Base-by-base conservation (phyloP, 371 early-diverging fungal genomes). In the Mortierella sp. region DNA sequence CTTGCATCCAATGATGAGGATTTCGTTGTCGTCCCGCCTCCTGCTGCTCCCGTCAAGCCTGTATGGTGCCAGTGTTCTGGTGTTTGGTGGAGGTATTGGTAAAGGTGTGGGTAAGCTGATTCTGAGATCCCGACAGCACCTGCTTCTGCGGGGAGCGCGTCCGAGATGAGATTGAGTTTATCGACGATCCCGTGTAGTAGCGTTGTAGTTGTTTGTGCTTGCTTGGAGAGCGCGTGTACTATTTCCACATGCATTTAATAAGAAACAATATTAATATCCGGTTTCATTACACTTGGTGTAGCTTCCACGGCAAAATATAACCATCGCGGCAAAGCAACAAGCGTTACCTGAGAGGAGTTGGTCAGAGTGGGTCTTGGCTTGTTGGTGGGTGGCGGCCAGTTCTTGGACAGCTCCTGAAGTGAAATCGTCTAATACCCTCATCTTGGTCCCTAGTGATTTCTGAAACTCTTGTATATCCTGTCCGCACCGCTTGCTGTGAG, bases 221-320 rank as follows among this genome's bases (percentile, higher is more conserved):
- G 84, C 31, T 84, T 84, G 38, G 78, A 50, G 31, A 84, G 19
- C 2, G 84, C 84, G 34, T 80, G 78, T 4, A 84, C 84, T 84
- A 71, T 11, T 19, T n/a, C 19, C 48, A 10, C 3, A 50, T 0
- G 42, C 34, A 57, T 11, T 48, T 19, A 42, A 34, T 28, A 24
- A 38, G n/a, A 42, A 6, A 5, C n/a, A 7, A 31, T 6, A 28
- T 60, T 31, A 31, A 60, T 60, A 31, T 14, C 16, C 14, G 6
- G 14, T 16, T 31, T 31, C 31, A 31, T 6, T 14, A 31, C 8
- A 10, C 60, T 19, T 13, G 26, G 13, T 9, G 26, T 0, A 13
- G 4, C 34, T 7, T 28, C 4, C 28, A 57, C 9, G 10, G 58
- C 9, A 57, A 57, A 38, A 57, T 13, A 3, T 57, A 1, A 16